Percentiles rank a stretch among this genome's conserved stretches.
phyloP scores from a whole-genome alignment of 208 protist genomes.

The Acanthamoeba healyi region DNA sequence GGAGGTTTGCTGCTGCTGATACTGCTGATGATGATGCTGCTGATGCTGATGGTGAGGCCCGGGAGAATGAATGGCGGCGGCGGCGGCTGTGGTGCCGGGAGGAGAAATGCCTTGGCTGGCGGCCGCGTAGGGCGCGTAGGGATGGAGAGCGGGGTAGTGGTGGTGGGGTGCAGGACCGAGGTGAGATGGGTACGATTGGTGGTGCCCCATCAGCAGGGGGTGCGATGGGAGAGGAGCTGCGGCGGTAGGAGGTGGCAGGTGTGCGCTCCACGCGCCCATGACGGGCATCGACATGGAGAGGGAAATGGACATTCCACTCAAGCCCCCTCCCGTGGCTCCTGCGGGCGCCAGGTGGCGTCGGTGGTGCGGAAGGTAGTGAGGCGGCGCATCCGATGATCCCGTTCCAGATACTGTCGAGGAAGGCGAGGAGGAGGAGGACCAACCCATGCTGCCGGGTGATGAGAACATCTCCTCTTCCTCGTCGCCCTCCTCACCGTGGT shows the following conservation, averaged over 20 bases:
- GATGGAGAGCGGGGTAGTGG: no score
- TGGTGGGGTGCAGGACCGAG: no score
- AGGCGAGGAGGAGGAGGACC: neutral
- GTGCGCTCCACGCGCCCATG: neutral
- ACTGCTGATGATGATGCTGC: neutral
- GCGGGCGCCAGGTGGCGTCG: no score
- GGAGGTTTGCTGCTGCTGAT: neutral
- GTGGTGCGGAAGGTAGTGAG: neutral
- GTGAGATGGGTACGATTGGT: no score
- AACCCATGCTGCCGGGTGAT: neutral
- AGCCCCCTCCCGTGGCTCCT: no score
- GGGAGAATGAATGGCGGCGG: no score
- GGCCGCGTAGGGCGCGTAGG: no score
- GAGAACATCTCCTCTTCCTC: slow-evolving; percentile 3
- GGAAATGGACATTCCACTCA: neutral
- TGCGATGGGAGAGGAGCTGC: no score
- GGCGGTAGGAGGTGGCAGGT: neutral
- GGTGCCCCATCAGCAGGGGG: no score
- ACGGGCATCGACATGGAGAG: slow-evolving; percentile 15
- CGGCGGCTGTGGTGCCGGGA: no score
- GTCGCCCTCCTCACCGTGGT: no score
- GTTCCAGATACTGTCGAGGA: neutral
- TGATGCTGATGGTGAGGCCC: neutral
- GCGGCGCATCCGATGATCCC: neutral
- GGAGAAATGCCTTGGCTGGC: no score